Evolutionary conservation across 352 stramenopile genomes (phyloP).

Genomic region (Blastocystis sp.): DNA sequence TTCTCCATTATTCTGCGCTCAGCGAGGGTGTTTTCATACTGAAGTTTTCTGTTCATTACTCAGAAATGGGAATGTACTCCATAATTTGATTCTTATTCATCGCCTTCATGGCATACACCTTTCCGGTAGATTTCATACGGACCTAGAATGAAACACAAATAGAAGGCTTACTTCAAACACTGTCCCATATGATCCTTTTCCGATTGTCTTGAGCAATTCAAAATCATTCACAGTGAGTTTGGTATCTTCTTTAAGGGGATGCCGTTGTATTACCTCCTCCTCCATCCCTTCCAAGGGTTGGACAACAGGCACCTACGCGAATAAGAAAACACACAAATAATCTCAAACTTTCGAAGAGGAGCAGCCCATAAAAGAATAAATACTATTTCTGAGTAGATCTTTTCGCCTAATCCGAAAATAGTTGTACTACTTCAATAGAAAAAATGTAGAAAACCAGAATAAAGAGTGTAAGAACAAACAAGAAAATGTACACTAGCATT

Average conservation of each 20-base stretch:
- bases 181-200: slow-evolving; percentile 82
- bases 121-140: slow-evolving; percentile 81
- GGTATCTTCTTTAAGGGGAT: not conserved
- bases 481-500: not conserved
- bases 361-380: no score
- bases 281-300: not conserved
- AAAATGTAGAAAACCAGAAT: not conserved
- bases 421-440: not conserved
- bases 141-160: slow-evolving; percentile 65
- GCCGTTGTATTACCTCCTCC: not conserved
- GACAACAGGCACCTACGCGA: no score
- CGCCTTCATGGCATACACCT: slow-evolving; percentile 61
- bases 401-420: no score
- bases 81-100: slow-evolving; percentile 83
- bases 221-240: slow-evolving; percentile 83
- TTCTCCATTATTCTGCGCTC: slow-evolving; percentile 77
- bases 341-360: no score
- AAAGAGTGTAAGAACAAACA: not conserved
- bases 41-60: slow-evolving; percentile 67
- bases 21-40: slow-evolving; percentile 75
- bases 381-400: no score
- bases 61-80: slow-evolving; percentile 64
- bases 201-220: slow-evolving; percentile 82
- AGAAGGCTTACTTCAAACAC: slow-evolving; percentile 68
- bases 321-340: no score